Percentiles rank a stretch among this genome's conserved stretches.
phyloP scores from a whole-genome alignment of 768 basidiomycete genomes.

The Lactarius deliciosus region DNA sequence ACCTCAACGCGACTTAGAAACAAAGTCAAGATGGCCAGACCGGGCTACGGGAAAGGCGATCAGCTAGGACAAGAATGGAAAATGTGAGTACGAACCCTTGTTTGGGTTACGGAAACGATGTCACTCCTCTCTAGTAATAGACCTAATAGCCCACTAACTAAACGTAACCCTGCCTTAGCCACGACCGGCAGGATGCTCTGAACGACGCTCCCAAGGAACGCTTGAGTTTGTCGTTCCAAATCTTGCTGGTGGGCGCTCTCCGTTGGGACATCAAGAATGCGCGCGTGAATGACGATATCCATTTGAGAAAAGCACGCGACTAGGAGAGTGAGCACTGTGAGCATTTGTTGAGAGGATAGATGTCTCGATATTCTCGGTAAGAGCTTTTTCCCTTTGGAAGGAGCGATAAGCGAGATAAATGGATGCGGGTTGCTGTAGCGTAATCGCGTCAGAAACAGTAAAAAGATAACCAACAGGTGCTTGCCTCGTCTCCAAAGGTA shows the following conservation, averaged over 20 bases:
- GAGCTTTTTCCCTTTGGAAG: constrained; percentile 90
- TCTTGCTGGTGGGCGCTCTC: constrained; percentile 63
- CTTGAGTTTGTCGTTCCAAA: constrained; percentile 86
- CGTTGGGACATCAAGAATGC: constrained; percentile 63
- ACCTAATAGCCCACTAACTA: constrained; percentile 84
- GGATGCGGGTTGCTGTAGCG: constrained; percentile 83
- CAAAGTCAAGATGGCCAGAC: constrained; percentile 84
- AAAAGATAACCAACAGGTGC: constrained; percentile 19
- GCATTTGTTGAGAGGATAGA: constrained; percentile 72
- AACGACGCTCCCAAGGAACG: constrained; percentile 80
- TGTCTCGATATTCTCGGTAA: constrained; percentile 87
- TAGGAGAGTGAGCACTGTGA: constrained; percentile 85
- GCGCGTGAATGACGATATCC: constrained; percentile 83
- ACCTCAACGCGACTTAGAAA: constrained; percentile 92
- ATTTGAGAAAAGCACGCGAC: constrained; percentile 94
- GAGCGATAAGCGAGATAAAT: constrained; percentile 86
- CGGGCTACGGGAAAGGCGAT: constrained; percentile 58
- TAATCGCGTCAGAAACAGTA: not conserved
- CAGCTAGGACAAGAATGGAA: constrained; percentile 18
- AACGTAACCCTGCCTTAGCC: constrained; percentile 71
- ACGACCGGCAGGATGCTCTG: constrained; percentile 86
- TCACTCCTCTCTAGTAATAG: constrained; percentile 79
- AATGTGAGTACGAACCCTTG: constrained; percentile 57
- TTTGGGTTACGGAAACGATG: constrained; percentile 67
- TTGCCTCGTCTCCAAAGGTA: constrained; percentile 91